Evolutionary conservation across 2,329 filamentous ascomycete genomes (phyloP), one percentile per base, ranked within the genome.

Genomic region (Fusarium sp.): DNA sequence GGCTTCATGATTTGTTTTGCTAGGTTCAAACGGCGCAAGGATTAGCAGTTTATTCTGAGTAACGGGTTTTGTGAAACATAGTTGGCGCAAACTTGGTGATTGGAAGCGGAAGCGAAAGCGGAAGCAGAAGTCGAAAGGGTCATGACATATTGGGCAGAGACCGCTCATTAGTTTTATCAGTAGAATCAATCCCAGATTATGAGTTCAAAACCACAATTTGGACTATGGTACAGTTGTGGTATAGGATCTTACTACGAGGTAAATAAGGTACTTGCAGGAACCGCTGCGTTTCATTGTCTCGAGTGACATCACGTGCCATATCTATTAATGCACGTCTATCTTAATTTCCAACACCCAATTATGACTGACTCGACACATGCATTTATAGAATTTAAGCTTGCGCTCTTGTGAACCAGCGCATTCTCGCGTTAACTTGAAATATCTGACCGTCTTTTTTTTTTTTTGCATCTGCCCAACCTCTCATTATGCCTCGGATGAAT

Each of bases 1-100:
- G 39, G 54, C 53, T 62, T 62, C 58, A 66, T 50, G 41, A 33
- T 68, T 66, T 50, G 62, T 62, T 65, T 58, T 75, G 44, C 56
- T 55, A 17, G 38, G 56, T 38, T 36, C 44, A 35, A 66, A 63
- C 55, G 68, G 68, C 60, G 56, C 54, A 62, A 44, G 38, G 50
- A 39, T 46, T 27, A 31, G 31, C 35, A 46, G 44, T 60, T 58
- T 49, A 49, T 49, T 39, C 25, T 41, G 52, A 49, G 65, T 58
- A 49, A 55, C 14, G 56, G 46, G 33, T 15, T 39, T 62, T 52
- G 38, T 54, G n/a, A 15, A 45, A n/a, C 46, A 54, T 38, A 54
- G n/a, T 27, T 20, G 35, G 41, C 33, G 41, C 54, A 46, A 50
- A 42, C 4, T 29, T 57, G 39, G 42, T 41, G 31, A 42, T 39